Base-by-base conservation (phyloP, 2,329 filamentous ascomycete species). In the Fusarium sp. region DNA sequence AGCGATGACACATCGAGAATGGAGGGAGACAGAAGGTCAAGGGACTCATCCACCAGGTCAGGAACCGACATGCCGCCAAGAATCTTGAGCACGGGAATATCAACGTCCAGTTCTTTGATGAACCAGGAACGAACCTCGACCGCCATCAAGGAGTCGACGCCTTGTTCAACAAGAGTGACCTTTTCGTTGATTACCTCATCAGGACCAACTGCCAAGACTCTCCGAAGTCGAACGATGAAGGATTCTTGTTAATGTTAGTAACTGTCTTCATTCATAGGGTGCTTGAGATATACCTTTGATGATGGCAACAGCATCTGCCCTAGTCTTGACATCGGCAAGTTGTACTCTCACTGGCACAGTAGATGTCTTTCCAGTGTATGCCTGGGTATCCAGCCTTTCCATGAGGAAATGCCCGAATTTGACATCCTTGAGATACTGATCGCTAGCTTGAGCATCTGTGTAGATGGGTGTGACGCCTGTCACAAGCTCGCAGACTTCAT, bases 41-140 rank as follows among this genome's bases (percentile, higher is more conserved):
- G 32, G 9, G 32, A 38, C 9, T 38, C 32, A 11, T 38, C 32
- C 1, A 38, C 32, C 16, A 38, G 16, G 32, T 38, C 32, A 18
- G 32, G 9, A 18, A 38, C 32, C 16, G 32, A 38, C 16, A 38
- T 38, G 9, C 32, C 9, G 5, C 32, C 32, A 38, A 38, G 54
- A 4, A 54, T 58, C n/a, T 61, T 61, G 22, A 61, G 59, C 0
- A 61, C 53, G 29, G 59, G 59, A 0, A 58, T 54, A 6, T 61
- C 50, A 12, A 61, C 44, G 4, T 61, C 52, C 1, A 61, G 11
- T 14, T 56, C 50, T n/a, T 61, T 58, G 16, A 61, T 24, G 27
- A 61, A 61, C 59, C 53, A 61, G 6, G 59, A 61, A 2, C 59
- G 52, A 2, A 61, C 49, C 18, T 61, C 59, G 4, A 61, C 59